These are phyloP conservation scores for Plasmodium fragile DNA, from an alignment of 169 alveolate genomes.

Conservation along the genomic window DNA sequence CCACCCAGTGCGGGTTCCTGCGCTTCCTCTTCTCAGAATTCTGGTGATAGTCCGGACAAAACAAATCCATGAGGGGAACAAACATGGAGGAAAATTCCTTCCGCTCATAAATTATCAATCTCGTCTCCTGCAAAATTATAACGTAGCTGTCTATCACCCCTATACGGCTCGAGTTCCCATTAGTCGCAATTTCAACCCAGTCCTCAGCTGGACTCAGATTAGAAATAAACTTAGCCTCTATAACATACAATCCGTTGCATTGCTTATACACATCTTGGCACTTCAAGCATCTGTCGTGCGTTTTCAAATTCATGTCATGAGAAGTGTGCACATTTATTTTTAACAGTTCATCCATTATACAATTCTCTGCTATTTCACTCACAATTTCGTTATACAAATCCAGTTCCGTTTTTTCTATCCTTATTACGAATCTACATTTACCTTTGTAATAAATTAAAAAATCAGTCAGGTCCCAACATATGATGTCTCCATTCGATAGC, in stretches of 20 bases:
- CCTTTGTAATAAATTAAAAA: slow-evolving; percentile 47
- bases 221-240: slow-evolving; percentile 32
- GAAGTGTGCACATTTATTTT: slow-evolving; percentile 17
- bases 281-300: background rate
- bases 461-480: slow-evolving; percentile 75
- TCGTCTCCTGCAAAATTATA: slow-evolving; percentile 47
- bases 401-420: slow-evolving; percentile 70
- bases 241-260: slow-evolving; percentile 9
- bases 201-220: background rate
- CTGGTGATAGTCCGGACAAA: slow-evolving; percentile 61
- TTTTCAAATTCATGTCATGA: slow-evolving; percentile 28
- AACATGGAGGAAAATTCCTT: slow-evolving; percentile 19
- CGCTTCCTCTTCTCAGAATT: background rate
- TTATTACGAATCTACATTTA: slow-evolving; percentile 41
- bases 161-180: slow-evolving; percentile 66
- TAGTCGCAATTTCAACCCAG: slow-evolving; percentile 52
- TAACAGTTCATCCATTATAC: slow-evolving; percentile 42
- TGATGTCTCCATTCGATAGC: slow-evolving; percentile 54
- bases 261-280: background rate
- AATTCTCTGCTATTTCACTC: slow-evolving; percentile 64
- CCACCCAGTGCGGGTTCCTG: slow-evolving; percentile 53
- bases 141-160: slow-evolving; percentile 67
- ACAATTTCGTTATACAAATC: slow-evolving; percentile 54
- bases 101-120: slow-evolving; percentile 62
- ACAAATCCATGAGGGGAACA: slow-evolving; percentile 67